These are phyloP conservation scores for Alternaria conjuncta DNA, from an alignment of 2,329 filamentous ascomycete genomes.

Conservation along the genomic window DNA sequence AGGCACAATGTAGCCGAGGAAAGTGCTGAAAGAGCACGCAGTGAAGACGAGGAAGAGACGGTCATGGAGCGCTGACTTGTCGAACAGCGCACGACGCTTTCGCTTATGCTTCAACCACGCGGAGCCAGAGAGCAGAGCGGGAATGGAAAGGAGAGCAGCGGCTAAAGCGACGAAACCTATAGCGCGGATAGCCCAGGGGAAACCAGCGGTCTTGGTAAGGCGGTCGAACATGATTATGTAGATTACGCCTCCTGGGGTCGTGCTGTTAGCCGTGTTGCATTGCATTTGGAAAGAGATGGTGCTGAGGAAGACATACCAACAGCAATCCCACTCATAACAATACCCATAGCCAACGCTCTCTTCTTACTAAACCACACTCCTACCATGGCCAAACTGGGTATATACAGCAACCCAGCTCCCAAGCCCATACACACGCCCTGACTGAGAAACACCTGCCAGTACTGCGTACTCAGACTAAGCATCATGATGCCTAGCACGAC, in stretches of 20 bases:
- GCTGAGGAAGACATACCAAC: slow-evolving; percentile 34
- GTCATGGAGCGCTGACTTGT: slow-evolving; percentile 42
- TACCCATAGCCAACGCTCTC: slow-evolving; percentile 42
- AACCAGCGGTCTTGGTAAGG: slow-evolving; percentile 33
- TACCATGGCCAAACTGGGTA: slow-evolving; percentile 47
- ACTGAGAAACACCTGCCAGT: slow-evolving; percentile 62
- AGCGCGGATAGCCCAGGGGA: slow-evolving; percentile 46
- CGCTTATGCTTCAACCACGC: slow-evolving; percentile 33
- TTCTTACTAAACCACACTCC: slow-evolving; percentile 46
- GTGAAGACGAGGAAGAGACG: slow-evolving; percentile 46
- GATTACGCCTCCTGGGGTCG: slow-evolving; percentile 38
- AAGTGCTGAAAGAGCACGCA: slow-evolving; percentile 40
- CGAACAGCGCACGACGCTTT: slow-evolving; percentile 42
- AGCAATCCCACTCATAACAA: slow-evolving; percentile 49
- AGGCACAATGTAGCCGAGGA: slow-evolving; percentile 47
- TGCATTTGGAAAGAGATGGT: neutral
- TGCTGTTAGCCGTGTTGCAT: slow-evolving; percentile 8
- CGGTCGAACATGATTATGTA: slow-evolving; percentile 48
- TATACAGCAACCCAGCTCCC: slow-evolving; percentile 46
- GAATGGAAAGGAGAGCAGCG: slow-evolving; percentile 41
- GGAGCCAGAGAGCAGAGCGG: slow-evolving; percentile 43
- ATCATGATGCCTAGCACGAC: slow-evolving; percentile 70
- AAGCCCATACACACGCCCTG: slow-evolving; percentile 60
- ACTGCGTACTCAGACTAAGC: slow-evolving; percentile 61
- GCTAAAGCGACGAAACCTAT: slow-evolving; percentile 45